Evolutionary conservation across 176 grass and related monocot genomes (phyloP).

Genomic region (Eragrostis nindensis): DNA sequence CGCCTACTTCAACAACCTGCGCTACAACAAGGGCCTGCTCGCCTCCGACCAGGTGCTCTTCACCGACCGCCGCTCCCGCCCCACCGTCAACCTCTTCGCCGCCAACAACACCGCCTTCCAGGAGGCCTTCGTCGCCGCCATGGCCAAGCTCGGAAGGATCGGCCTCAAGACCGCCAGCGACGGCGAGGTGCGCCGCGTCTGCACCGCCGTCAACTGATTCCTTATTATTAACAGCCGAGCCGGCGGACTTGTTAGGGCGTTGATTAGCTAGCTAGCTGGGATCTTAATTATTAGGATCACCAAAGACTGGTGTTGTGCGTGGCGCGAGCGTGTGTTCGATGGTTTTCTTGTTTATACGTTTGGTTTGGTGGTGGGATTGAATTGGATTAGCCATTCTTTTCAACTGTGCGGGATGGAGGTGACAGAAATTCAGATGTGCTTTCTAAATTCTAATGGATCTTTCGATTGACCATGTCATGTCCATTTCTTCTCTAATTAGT

Average conservation of each 20-base stretch:
- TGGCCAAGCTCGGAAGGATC: conserved; percentile 66
- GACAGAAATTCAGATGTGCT: background rate
- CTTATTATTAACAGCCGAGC: too few species aligned
- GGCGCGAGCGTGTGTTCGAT: background rate
- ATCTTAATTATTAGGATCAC: background rate
- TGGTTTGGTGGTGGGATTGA: conserved; percentile 22
- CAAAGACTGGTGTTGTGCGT: background rate
- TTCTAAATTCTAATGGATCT: background rate
- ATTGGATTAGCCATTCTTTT: conserved; percentile 40
- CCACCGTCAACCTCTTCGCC: conserved; percentile 72
- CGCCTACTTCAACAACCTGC: conserved; percentile 81
- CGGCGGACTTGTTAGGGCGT: background rate
- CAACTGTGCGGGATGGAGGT: background rate
- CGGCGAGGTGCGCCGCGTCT: conserved; percentile 76
- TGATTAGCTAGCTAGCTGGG: background rate
- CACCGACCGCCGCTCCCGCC: conserved; percentile 68
- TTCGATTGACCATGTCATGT: background rate
- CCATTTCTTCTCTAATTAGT: too few species aligned
- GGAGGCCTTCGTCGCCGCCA: conserved; percentile 63
- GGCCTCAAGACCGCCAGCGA: conserved; percentile 60
- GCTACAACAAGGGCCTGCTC: conserved; percentile 71
- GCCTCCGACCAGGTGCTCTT: conserved; percentile 81
- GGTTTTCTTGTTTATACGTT: conserved; percentile 27
- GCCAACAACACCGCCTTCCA: conserved; percentile 69
- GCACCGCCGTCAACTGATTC: conserved; percentile 73